A percentile compares a stretch with the other conserved stretches of the same genome.
These are phyloP conservation scores for Malus orientalis DNA, from an alignment of 306 rosid species.

Conservation along the genomic window DNA sequence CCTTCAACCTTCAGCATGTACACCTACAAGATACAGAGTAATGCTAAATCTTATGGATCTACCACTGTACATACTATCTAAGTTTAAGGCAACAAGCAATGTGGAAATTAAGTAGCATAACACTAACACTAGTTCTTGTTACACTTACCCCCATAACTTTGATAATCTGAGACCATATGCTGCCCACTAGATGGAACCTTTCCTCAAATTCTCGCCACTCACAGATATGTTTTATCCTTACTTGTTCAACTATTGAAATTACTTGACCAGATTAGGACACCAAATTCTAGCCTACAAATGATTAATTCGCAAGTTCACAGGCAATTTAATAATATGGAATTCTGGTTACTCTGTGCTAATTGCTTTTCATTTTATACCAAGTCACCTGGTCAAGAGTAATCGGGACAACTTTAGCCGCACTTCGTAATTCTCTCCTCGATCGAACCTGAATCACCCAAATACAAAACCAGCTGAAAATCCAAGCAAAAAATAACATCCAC, in stretches of 20 bases:
- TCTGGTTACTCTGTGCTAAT: not conserved
- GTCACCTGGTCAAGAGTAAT: conserved; percentile 86
- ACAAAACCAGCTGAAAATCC: not conserved
- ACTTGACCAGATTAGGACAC: not conserved
- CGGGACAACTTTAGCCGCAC: conserved; percentile 74
- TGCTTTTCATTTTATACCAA: not conserved
- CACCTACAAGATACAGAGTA: conserved; percentile 34
- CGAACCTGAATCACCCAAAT: conserved; percentile 49
- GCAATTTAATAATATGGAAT: not conserved
- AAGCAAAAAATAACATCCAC: not conserved
- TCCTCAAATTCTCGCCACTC: not conserved
- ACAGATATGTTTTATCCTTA: not conserved
- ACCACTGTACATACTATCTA: not conserved
- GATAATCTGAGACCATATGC: not conserved
- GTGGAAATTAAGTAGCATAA: not conserved
- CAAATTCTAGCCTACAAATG: not conserved
- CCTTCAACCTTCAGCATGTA: conserved; percentile 99
- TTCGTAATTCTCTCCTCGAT: conserved; percentile 55
- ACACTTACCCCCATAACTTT: not conserved
- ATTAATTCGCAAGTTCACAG: not conserved
- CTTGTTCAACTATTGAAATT: not conserved
- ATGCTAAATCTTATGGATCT: not conserved
- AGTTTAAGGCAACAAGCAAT: not conserved
- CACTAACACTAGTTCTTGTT: not conserved
- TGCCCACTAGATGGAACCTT: not conserved